Percentiles rank a stretch among this genome's conserved stretches.
Conservation (phyloP, 2,329 filamentous ascomycete species). For the Colletotrichum graminicola region DNA sequence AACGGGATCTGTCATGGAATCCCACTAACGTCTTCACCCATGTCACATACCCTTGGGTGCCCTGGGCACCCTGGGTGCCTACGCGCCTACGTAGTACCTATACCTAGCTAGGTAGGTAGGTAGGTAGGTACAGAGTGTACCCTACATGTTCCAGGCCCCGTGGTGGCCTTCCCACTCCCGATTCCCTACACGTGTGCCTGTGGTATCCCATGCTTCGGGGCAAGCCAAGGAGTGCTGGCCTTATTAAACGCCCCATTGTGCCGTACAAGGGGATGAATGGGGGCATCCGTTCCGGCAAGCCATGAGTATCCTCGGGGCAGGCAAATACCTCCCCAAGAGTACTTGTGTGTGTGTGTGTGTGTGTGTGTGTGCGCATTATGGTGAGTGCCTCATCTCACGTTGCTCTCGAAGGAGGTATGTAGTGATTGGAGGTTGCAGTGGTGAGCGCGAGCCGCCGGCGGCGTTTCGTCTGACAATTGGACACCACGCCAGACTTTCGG, state of each 20-base stretch:
- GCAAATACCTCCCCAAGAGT: not conserved
- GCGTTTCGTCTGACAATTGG: not conserved
- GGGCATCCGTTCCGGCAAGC: not conserved
- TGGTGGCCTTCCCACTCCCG: not conserved
- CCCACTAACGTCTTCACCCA: constrained; percentile 11
- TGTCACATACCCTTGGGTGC: not conserved
- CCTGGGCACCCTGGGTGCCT: not conserved
- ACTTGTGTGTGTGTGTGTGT: no score
- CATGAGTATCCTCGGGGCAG: not conserved
- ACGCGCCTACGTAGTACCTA: not conserved
- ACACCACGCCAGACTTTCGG: not conserved
- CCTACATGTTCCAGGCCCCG: no score
- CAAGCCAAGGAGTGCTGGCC: not conserved
- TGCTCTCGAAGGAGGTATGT: not conserved
- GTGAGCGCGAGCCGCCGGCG: not conserved
- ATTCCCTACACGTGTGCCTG: not conserved
- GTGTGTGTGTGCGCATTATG: no score
- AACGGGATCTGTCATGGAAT: constrained; percentile 37
- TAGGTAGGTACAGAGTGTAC: not conserved
- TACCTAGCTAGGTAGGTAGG: not conserved
- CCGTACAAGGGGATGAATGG: not conserved
- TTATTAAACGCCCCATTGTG: not conserved
- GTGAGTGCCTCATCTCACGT: no score
- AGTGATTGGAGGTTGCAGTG: not conserved
- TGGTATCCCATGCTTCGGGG: not conserved